Conservation (phyloP, 768 basidiomycete genomes). For the Pleurotus cornucopiae region DNA sequence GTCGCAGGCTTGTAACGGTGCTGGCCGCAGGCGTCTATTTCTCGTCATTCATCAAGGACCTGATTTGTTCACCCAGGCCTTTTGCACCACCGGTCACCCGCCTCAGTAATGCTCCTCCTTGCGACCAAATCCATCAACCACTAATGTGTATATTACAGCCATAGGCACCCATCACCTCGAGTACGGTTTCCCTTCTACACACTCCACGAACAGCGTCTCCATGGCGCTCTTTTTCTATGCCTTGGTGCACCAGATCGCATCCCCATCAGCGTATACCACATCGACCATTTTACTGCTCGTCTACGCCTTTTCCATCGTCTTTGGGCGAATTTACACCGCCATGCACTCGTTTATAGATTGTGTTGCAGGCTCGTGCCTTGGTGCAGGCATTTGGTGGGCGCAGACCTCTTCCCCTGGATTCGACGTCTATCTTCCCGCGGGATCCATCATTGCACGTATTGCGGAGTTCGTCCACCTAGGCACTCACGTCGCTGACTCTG, state of each 20-base stretch:
- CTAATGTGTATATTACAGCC: conserved; percentile 31
- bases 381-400: conserved; percentile 64
- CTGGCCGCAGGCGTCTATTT: conserved; percentile 79
- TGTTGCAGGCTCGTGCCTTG: conserved; percentile 56
- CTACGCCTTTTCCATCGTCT: conserved; percentile 72
- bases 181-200: conserved; percentile 95
- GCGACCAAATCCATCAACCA: background rate
- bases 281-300: conserved; percentile 41
- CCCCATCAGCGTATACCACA: conserved; percentile 33
- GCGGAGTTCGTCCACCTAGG: background rate
- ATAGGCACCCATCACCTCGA: conserved; percentile 81
- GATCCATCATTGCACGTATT: conserved; percentile 2
- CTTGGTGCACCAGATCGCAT: conserved; percentile 50
- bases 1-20: conserved; percentile 56
- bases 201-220: conserved; percentile 87
- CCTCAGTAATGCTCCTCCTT: conserved; percentile 46
- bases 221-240: conserved; percentile 80
- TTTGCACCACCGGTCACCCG: conserved; percentile 90
- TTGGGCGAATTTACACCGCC: conserved; percentile 77
- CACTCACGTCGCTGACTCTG: background rate
- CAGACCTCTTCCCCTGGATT: conserved; percentile 24
- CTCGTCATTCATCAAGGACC: conserved; percentile 86
- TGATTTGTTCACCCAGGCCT: conserved; percentile 86
- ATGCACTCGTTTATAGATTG: conserved; percentile 90
- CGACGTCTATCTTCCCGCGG: conserved; percentile 2